Evolutionary conservation across 176 grass and related monocot species (phyloP).

Genomic region (Paspalum vaginatum): DNA sequence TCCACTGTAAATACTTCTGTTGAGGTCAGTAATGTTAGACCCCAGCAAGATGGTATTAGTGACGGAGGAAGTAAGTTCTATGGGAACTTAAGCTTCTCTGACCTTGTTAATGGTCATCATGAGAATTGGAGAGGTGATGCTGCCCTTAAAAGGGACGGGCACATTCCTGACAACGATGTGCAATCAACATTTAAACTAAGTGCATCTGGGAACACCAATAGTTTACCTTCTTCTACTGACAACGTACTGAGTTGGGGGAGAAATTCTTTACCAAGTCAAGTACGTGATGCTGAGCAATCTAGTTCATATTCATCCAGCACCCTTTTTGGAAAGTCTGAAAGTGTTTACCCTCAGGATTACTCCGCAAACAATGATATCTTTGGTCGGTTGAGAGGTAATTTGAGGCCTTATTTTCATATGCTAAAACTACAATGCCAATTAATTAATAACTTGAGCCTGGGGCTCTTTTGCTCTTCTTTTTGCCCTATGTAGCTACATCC

Average conservation of each 20-base stretch:
- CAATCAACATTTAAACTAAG: conserved; percentile 42
- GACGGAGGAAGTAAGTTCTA: conserved; percentile 51
- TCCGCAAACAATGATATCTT: conserved; percentile 49
- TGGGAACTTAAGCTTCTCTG: conserved; percentile 59
- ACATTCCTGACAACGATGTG: conserved; percentile 38
- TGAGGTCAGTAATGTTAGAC: conserved; percentile 35
- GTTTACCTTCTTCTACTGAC: conserved; percentile 29
- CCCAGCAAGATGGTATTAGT: conserved; percentile 39
- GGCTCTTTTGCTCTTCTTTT: conserved; percentile 28
- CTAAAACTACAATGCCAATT: conserved; percentile 10
- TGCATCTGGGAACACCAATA: conserved; percentile 33
- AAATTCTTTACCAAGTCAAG: conserved; percentile 49
- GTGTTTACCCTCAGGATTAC: conserved; percentile 40
- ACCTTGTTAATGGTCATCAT: conserved; percentile 86
- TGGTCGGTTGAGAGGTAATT: conserved; percentile 48
- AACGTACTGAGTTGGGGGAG: conserved; percentile 38
- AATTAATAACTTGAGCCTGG: conserved; percentile 18
- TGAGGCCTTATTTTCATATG: conserved; percentile 10
- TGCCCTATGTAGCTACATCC: conserved; percentile 23
- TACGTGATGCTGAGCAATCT: conserved; percentile 26
- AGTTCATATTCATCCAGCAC: conserved; percentile 35
- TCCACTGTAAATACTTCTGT: conserved; percentile 14
- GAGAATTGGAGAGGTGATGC: conserved; percentile 62
- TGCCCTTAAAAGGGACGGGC: conserved; percentile 34
- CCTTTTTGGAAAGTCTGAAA: conserved; percentile 52